Base-by-base conservation (phyloP, 768 basidiomycete genomes). In the Termitomyces sp. region DNA sequence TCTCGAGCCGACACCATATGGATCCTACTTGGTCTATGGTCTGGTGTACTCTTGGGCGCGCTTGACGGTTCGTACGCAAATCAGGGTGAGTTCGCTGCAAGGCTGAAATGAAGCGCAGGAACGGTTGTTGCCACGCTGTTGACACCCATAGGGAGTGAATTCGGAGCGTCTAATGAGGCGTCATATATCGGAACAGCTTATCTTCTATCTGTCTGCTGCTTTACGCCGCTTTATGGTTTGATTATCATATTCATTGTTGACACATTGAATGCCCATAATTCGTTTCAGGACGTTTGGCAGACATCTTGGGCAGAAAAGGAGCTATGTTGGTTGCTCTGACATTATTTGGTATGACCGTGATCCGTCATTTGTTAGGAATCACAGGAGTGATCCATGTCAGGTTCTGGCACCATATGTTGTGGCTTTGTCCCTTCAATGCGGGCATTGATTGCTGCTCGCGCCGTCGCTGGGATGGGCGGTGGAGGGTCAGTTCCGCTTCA, bases 131-230 rank as follows among this genome's bases (percentile, higher is more conserved):
- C 92, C 28, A 94, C 92, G 2, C 79, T 94, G 51, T 74, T 92
- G 58, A 83, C 87, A 43, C 88, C 91, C 56, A 93, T 94, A 62
- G 92, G 92, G 54, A 92, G 88, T 66, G 81, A 89, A 67, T 94
- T 92, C 72, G 78, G 85, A 66, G 87, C 87, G 68, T 87, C 86
- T 36, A 84, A 87, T 66, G 84, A 89, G 62, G 81, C 91, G 14
- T 90, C 90, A 1, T 94, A 95, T 71, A 86, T 97, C 58, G 94
- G 91, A 33, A 93, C 92, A 13, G 82, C 91, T 13, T 94, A 94
- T 74, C 75, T 95, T 62, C 77, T 94, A 46, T 92, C 90, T 54
- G 84, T 94, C 41, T 94, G 92, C 66, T 94, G 90, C 73, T 94
- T 94, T 70, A 93, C 93, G 22, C 94, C 92, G 58, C 72, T 93